Base-by-base conservation (phyloP, 1,139 yeast genomes). In the Pichia sp. region DNA sequence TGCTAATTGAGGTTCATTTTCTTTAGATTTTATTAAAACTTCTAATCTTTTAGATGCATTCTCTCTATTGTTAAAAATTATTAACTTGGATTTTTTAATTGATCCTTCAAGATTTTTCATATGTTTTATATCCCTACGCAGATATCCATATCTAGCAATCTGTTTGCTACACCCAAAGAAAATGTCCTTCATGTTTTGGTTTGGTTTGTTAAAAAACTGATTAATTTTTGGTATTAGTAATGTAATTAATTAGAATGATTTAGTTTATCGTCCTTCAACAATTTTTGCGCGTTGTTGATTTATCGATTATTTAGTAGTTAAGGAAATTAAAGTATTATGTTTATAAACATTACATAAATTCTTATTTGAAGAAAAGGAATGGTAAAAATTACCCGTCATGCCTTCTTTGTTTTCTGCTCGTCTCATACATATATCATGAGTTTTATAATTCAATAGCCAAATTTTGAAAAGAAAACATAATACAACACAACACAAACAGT, bases 101-200 rank as follows among this genome's bases (percentile, higher is more conserved):
- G 28, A 14, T 4, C 18, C 7, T 15, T 26, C 3, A 14, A 42
- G 16, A 16, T 29, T 35, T 18, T 39, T 31, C 45, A 42, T 39
- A 28, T 45, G 35, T 26, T 31, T 28, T 2, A 34, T 22, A 39
- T 45, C 41, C 10, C 41, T 27, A 8, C 48, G 42, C 19, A 45
- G 11, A 14, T 42, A 45, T 4, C 35, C 44, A 38, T 42, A 43
- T 9, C 48, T 40, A 11, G 27, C 25, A 14, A 45, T 39, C 14
- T 40, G 35, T n/a, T 59, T 54, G 3, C 54, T 50, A 11, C 59
- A 47, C 5, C 62, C 62, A 38, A 54, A 59, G 29, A 45, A 51
- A 21, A 56, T 52, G 35, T 56, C 59, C 13, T 53, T 40, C 60
- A 56, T 56, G 25, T 42, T 38, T 31, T 4, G 14, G 14, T 16